These are phyloP conservation scores for Artemisia annua DNA, from an alignment of 129 eudicot genomes.

Conservation along the genomic window DNA sequence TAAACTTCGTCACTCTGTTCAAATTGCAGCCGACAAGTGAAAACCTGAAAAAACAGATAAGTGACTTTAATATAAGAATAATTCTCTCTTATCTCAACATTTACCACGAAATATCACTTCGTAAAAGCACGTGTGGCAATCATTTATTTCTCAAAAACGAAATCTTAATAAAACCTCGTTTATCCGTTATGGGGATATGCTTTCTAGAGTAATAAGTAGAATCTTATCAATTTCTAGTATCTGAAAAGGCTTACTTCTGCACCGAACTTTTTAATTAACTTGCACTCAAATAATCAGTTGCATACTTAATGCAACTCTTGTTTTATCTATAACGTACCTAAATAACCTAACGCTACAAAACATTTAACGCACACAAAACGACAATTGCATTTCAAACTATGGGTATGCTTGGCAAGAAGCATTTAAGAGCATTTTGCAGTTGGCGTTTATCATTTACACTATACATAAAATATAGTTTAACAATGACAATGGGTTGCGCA, in stretches of 20 bases:
- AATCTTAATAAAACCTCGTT: not conserved
- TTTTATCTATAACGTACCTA: not conserved
- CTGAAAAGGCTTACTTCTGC: too few species aligned
- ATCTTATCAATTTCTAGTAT: too few species aligned
- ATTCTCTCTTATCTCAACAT: not conserved
- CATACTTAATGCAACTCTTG: not conserved
- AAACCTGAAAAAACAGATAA: slow-evolving; percentile 9
- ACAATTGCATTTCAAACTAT: not conserved
- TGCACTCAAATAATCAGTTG: not conserved
- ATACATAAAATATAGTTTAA: too few species aligned
- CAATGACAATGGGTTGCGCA: too few species aligned
- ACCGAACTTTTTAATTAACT: not conserved
- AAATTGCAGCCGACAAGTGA: not conserved
- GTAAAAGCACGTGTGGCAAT: not conserved
- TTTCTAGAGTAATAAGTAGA: too few species aligned
- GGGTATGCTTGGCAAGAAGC: too few species aligned
- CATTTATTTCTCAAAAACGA: not conserved
- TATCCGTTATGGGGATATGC: too few species aligned
- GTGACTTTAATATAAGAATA: too few species aligned
- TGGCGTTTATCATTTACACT: not conserved
- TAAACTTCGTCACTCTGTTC: slow-evolving; percentile 26
- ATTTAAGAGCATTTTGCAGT: too few species aligned
- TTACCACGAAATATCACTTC: not conserved
- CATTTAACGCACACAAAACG: not conserved
- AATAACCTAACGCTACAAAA: not conserved